Evolutionary conservation across 176 grass and related monocot genomes (phyloP), one percentile per base, ranked within the genome.

Genomic region (Lolium rigidum): DNA sequence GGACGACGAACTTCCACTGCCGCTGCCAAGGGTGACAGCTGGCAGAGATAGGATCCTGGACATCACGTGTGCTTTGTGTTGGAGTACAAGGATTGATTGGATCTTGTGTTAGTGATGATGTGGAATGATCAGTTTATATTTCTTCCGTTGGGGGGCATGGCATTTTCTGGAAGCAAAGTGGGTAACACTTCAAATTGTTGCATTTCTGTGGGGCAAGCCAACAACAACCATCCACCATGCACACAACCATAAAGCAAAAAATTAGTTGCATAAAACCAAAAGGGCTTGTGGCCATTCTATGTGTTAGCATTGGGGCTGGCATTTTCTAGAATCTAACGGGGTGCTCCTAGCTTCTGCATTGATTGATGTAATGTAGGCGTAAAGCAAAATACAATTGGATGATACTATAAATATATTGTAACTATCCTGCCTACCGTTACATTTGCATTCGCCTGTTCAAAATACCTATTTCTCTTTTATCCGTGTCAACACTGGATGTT

Each of bases 1-100:
- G 38, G 68, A 70, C 17, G 68, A n/a, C 16, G 26, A 66, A 64
- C 60, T 35, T 80, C 60, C 78, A 80, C 78, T 80, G 77, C 39
- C 4, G 16, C 59, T 49, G 41, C 57, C 1, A 4, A 12, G 10
- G 41, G 58, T 46, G 77, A 55, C 77, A 79, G 60, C 14, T 79
- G 77, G 78, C 78, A 64, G 9, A 6, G 16, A 15, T 22, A 13
- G 5, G 59, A 43, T 31, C 43, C 60, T 48, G 60, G 13, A 4
- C 78, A 28, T 64, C 31, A 2, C 31, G 18, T 9, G 59, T 62
- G 59, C 31, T 35, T 5, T 38, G 13, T 39, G 35, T 38, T 8
- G 44, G 11, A 25, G n/a, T 49, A 25, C 20, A 9, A 50, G 72
- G 22, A 18, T 75, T 52, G 3, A 17, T 52, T 54, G 49, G 74